These are phyloP conservation scores for Salix viminalis DNA, from an alignment of 345 rosid species.

Conservation along the genomic window DNA sequence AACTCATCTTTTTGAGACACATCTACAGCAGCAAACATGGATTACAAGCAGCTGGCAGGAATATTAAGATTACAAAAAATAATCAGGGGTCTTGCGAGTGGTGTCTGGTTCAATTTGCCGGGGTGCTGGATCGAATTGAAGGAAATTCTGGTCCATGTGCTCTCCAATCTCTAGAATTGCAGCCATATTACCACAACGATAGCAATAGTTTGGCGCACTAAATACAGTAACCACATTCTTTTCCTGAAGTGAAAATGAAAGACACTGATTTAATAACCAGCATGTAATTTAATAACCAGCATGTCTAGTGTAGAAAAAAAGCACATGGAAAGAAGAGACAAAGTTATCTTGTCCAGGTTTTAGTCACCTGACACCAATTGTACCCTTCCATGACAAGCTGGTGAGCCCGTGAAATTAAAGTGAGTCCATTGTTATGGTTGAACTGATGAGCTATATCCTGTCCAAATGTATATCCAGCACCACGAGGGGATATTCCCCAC, in stretches of 20 bases:
- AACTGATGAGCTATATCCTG: conserved; percentile 86
- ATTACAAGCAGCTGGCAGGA: conserved; percentile 37
- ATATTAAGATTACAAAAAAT: conserved; percentile 69
- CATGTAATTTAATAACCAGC: background rate
- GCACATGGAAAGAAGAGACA: background rate
- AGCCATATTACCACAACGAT: conserved; percentile 96
- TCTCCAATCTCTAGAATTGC: conserved; percentile 92
- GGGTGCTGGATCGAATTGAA: conserved; percentile 92
- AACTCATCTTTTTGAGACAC: conserved; percentile 34
- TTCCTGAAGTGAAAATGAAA: conserved; percentile 35
- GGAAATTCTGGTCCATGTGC: conserved; percentile 92
- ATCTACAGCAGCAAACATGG: conserved; percentile 37
- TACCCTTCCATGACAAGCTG: conserved; percentile 97
- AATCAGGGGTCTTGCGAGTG: conserved; percentile 94
- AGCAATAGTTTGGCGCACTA: conserved; percentile 93
- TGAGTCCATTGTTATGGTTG: conserved; percentile 84
- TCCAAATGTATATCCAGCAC: conserved; percentile 94
- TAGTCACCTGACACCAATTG: conserved; percentile 87
- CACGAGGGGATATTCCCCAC: conserved; percentile 99
- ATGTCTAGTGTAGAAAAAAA: background rate
- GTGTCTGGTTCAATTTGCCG: conserved; percentile 91
- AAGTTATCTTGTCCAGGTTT: conserved; percentile 2
- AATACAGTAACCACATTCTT: conserved; percentile 93
- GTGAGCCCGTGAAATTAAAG: conserved; percentile 88
- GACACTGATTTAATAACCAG: background rate